Evolutionary conservation across 371 early-diverging fungal species (phyloP), one percentile per base, ranked within the genome.

Genomic region (Caulochytrium protostelioides): DNA sequence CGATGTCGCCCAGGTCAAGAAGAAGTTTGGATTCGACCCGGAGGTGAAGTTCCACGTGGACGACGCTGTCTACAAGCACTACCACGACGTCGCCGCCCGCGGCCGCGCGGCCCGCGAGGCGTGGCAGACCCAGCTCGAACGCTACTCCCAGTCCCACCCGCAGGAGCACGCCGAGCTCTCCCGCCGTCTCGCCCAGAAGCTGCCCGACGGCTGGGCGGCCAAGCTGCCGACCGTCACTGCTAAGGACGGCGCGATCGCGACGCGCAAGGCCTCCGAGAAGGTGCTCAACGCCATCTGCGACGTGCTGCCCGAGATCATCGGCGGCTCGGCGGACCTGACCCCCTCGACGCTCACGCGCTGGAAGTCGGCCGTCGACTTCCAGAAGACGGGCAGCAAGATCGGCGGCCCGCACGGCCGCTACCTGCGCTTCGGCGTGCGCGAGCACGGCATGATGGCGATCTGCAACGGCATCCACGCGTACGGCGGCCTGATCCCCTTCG

Each of bases 311-410:
- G 86, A 85, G 55, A 59, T 97, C 14, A 52, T 97, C 40, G 81
- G 95, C 47, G 99, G 98, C n/a, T 92, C 94, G 28, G 99, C 98
- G 19, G 99, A 99, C 63, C 63, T 99, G 54, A 86, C 97, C 28
- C 79, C 74, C n/a, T 97, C 97, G 33, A 94, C 86, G 63, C 61
- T 89, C 52, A 90, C 94, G 32, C 72, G 81, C 34, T 90, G 92
- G 83, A 85, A 87, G 69, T 62, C 55, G n/a, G 81, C 83, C 23
- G 72, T 65, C 21, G 92, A 90, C 51, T 92, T 97, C 70, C 89
- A 89, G 61, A 48, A 52, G 5, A 58, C 80, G 33, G 92, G 89
- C 44, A 59, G 62, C 39, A 79, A 77, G 47, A 54, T 65, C 38
- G 97, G 97, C 24, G 98, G 98, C 59, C 35, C 38, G 2, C n/a